Evolutionary conservation across 352 stramenopile species (phyloP), one percentile per base, ranked within the genome.

Genomic region (Phytophthora pisi): DNA sequence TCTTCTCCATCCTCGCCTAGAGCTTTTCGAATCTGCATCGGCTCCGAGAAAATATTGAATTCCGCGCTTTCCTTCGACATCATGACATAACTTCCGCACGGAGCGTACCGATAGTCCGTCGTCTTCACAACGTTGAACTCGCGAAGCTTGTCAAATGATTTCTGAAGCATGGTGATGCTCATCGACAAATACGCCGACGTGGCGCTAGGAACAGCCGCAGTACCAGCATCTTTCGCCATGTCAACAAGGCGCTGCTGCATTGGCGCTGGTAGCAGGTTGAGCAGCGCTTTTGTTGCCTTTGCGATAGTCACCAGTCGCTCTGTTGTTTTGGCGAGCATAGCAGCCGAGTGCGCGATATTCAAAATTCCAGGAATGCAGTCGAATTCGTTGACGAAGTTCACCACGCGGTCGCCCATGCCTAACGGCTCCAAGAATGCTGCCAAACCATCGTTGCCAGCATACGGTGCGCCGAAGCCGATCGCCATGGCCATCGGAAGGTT

Each of bases 371-470:
- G 88, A 57, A 95, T 91, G 59, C 86, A 95, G 61, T 95, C 88
- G 43, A 88, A 82, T 62, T 95, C 86, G 34, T 95, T 95, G 26
- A 95, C 88, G 18, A 94, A 86, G 57, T 86, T 95, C 45, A 95
- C 64, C 36, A 91, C 63, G 42, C 82, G 75, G 23, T 81, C 75
- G 3, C 64, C 67, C 61, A 93, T 61, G 2, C 56, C 69, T 4
- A 93, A 47, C 0, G 72, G 54, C 28, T 82, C 54, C 24, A 94
- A 69, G 47, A 89, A 90, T n/a, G 53, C 57, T 6, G 61, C 49
- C 2, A 90, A 58, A n/a, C 72, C 71, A n/a, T 86, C 56, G 23
- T 81, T 89, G 18, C 78, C 82, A 49, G 74, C 75, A 57, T 88
- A 93, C 10, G 88, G 86, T 1, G 88, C 74, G 11, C 88, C 88